Percentiles rank a stretch among this genome's conserved stretches.
Conservation (phyloP, 768 basidiomycete genomes). For the Boletus patriciae region DNA sequence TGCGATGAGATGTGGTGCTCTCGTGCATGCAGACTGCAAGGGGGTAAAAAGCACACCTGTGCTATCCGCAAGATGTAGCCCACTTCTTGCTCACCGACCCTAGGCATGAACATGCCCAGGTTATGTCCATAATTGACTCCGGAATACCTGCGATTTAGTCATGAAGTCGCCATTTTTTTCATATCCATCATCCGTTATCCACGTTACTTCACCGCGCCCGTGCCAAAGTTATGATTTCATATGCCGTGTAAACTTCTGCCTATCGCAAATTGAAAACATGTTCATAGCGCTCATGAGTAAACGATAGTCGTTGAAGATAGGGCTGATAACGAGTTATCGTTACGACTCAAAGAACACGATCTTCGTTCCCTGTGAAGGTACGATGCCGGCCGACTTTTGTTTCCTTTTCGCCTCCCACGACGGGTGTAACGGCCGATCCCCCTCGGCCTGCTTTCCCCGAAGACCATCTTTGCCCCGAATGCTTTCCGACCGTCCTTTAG, state of each 20-base stretch:
- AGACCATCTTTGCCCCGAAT: not conserved
- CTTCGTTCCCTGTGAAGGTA: conserved; percentile 80
- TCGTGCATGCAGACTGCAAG: conserved; percentile 54
- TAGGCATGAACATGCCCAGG: not conserved
- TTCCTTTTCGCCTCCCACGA: conserved; percentile 95
- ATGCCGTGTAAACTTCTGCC: not conserved
- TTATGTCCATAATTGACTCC: not conserved
- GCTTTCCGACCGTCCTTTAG: not conserved
- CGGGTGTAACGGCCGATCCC: conserved; percentile 66
- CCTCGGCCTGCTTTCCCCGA: conserved; percentile 10
- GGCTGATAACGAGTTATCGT: not conserved
- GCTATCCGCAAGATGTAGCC: conserved; percentile 14
- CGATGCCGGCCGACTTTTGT: conserved; percentile 62
- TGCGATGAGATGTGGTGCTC: conserved; percentile 67
- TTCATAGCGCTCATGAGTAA: conserved; percentile 1
- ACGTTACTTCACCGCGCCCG: not conserved
- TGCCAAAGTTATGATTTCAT: not conserved
- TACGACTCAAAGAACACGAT: conserved; percentile 53
- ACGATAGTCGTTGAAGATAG: not conserved
- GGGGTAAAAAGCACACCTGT: conserved; percentile 54
- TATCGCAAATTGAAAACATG: not conserved
- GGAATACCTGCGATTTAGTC: not conserved
- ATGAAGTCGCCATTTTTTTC: not conserved
- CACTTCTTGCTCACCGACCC: not conserved
- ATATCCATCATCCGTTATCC: not conserved